phyloP scores from a whole-genome alignment of 768 basidiomycete species.

The Lactarius evosmus region DNA sequence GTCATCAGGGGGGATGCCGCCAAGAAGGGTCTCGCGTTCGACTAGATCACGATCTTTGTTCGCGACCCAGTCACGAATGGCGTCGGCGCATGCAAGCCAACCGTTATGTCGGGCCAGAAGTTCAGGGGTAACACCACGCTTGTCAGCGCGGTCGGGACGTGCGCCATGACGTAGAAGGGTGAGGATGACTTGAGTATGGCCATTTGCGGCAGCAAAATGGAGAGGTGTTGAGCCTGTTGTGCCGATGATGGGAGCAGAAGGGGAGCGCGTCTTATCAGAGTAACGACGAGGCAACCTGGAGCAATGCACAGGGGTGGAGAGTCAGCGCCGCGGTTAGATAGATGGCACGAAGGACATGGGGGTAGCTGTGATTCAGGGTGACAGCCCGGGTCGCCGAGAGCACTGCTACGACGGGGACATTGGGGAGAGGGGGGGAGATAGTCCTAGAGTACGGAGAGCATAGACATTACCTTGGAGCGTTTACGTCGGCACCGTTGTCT shows the following conservation, averaged over 20 bases:
- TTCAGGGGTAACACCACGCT: constrained; percentile 88
- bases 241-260: constrained; percentile 68
- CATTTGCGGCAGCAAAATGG: constrained; percentile 96
- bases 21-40: constrained; percentile 40
- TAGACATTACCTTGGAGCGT: constrained; percentile 71
- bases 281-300: constrained; percentile 69
- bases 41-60: constrained; percentile 61
- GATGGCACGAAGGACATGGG: neutral
- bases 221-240: constrained; percentile 90
- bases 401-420: neutral
- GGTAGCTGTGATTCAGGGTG: neutral
- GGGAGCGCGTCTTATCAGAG: constrained; percentile 63
- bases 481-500: constrained; percentile 95
- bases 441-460: constrained; percentile 29
- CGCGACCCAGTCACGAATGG: constrained; percentile 62
- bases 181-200: constrained; percentile 73
- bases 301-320: neutral
- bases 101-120: constrained; percentile 77
- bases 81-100: constrained; percentile 71
- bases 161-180: constrained; percentile 86
- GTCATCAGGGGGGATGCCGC: constrained; percentile 28
- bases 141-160: constrained; percentile 76
- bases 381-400: neutral
- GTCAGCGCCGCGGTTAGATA: constrained; percentile 9
- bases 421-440: neutral